A percentile compares a stretch with the other conserved stretches of the same genome.
Evolutionary conservation across 352 stramenopile species (phyloP).

Genomic region (Pythium apleroticum): DNA sequence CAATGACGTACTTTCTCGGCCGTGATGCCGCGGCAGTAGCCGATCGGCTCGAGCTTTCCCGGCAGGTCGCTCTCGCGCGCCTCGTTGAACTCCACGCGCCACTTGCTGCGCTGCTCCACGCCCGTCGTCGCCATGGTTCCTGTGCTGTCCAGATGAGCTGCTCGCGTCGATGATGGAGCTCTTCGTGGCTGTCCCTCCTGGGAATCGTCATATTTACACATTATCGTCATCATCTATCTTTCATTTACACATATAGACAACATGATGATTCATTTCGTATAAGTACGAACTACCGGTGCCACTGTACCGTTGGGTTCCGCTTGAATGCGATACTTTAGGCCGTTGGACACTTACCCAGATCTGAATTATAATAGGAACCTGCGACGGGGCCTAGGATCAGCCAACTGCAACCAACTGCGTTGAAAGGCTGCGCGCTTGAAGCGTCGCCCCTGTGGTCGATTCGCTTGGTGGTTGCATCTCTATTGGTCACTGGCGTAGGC

Average conservation of each 20-base stretch:
- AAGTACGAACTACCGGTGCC: not conserved
- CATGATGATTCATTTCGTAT: not conserved
- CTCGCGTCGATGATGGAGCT: conserved; percentile 3
- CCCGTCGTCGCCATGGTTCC: conserved; percentile 23
- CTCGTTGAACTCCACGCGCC: conserved; percentile 76
- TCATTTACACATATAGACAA: not conserved
- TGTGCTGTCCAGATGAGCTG: not conserved
- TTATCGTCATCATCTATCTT: not conserved
- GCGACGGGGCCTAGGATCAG: not conserved
- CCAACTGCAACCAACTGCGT: conserved; percentile 7
- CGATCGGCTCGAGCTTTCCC: conserved; percentile 59
- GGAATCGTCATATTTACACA: not conserved
- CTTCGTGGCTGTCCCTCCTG: not conserved
- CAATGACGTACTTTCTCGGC: conserved; percentile 50
- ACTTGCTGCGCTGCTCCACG: conserved; percentile 49
- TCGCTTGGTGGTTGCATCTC: not conserved
- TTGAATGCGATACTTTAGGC: not conserved
- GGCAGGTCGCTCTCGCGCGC: conserved; percentile 71
- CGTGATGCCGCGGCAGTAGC: conserved; percentile 59
- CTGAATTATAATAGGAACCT: not conserved
- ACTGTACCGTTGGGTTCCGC: not conserved
- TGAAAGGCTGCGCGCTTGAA: not conserved
- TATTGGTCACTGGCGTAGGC: not conserved
- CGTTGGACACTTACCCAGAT: conserved; percentile 6
- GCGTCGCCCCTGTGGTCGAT: not conserved